Conservation (phyloP, 768 basidiomycete genomes). For the Russula vinacea region DNA sequence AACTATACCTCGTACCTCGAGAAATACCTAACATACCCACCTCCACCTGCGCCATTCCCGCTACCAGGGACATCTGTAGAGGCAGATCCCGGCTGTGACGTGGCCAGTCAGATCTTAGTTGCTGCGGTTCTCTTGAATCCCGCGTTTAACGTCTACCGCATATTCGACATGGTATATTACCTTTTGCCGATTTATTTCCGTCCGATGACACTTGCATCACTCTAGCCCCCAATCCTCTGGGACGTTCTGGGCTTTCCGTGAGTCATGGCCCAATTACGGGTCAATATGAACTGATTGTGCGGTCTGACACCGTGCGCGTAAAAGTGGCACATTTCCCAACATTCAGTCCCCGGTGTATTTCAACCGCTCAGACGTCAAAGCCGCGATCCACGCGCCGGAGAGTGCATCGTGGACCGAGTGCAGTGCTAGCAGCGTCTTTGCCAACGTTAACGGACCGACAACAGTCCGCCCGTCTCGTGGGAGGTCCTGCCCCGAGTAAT, state of each 20-base stretch:
- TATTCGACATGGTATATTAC: slow-evolving; percentile 27
- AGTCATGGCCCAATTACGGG: not conserved
- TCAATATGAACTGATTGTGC: too few species aligned
- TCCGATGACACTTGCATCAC: not conserved
- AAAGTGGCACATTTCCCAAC: slow-evolving; percentile 27
- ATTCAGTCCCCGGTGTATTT: slow-evolving; percentile 29
- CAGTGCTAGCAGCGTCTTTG: slow-evolving; percentile 11
- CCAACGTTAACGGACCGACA: not conserved
- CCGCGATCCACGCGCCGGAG: slow-evolving; percentile 28
- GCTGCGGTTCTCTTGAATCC: slow-evolving; percentile 26
- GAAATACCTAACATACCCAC: slow-evolving; percentile 25
- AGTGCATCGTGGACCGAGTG: slow-evolving; percentile 28
- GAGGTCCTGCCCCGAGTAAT: slow-evolving; percentile 25
- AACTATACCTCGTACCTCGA: slow-evolving; percentile 23
- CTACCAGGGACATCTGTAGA: slow-evolving; percentile 18
- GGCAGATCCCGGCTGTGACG: slow-evolving; percentile 22
- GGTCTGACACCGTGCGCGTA: not conserved
- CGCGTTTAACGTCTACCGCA: slow-evolving; percentile 27
- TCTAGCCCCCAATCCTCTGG: slow-evolving; percentile 25
- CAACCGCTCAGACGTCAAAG: slow-evolving; percentile 29
- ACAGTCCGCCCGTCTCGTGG: slow-evolving; percentile 2
- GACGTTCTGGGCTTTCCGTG: slow-evolving; percentile 30
- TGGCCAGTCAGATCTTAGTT: not conserved
- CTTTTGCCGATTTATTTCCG: too few species aligned
- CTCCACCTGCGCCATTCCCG: slow-evolving; percentile 26